Percentiles rank a stretch among this genome's conserved stretches.
Evolutionary conservation across 2,329 filamentous ascomycete species (phyloP).

Genomic region (Clonostachys byssicola): DNA sequence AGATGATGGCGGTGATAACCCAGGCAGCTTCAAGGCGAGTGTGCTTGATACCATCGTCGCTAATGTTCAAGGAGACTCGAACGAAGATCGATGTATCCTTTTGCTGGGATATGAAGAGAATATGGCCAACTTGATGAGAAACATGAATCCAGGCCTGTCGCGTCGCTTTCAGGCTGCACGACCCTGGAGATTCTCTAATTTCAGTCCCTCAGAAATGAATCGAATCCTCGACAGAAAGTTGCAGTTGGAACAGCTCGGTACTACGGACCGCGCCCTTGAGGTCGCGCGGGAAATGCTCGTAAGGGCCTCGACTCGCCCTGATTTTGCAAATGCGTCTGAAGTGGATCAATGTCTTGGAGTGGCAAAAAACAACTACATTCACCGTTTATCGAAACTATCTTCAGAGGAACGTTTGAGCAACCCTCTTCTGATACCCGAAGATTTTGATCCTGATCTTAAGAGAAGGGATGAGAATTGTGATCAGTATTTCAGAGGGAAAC

Average conservation of each 20-base stretch:
- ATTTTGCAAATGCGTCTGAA: constrained; percentile 74
- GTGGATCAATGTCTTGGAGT: too few relatives aligned
- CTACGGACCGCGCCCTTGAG: constrained; percentile 43
- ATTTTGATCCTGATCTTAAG: too few relatives aligned
- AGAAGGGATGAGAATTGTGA: too few relatives aligned
- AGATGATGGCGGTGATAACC: constrained; percentile 29
- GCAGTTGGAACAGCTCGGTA: constrained; percentile 45
- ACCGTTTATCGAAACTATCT: too few relatives aligned
- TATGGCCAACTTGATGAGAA: constrained; percentile 70
- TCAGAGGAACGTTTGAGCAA: too few relatives aligned
- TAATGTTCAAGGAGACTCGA: constrained; percentile 65
- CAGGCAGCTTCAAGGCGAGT: constrained; percentile 50
- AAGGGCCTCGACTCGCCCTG: constrained; percentile 56
- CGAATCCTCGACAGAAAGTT: constrained; percentile 62
- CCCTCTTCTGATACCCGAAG: too few relatives aligned
- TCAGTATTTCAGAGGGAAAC: too few relatives aligned
- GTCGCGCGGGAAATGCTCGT: constrained; percentile 55
- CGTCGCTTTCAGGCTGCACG: constrained; percentile 61
- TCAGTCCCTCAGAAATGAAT: constrained; percentile 50
- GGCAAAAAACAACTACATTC: too few relatives aligned
- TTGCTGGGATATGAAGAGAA: constrained; percentile 67
- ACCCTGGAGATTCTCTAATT: constrained; percentile 69
- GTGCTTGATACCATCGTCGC: constrained; percentile 74
- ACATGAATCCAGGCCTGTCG: constrained; percentile 65
- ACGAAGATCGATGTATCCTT: constrained; percentile 70